These are phyloP conservation scores for Casuarina glauca DNA, from an alignment of 306 rosid genomes.

Conservation along the genomic window DNA sequence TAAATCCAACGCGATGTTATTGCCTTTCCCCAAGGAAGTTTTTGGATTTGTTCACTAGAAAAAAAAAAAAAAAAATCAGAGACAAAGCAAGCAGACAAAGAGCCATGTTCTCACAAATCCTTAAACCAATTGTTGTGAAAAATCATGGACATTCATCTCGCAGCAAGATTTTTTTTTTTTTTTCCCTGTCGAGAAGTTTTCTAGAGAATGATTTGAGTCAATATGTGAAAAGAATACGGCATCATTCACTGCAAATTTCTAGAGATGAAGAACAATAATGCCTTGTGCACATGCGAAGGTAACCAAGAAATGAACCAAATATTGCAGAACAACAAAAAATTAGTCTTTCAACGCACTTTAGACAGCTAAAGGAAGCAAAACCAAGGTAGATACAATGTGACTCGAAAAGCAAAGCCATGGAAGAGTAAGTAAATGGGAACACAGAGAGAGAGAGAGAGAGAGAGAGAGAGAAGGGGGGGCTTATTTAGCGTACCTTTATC, in stretches of 20 bases:
- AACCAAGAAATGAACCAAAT: background rate
- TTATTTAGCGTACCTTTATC: conserved; percentile 55
- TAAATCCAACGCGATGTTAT: background rate
- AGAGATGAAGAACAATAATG: background rate
- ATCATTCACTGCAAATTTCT: too few relatives aligned
- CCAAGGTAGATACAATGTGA: background rate
- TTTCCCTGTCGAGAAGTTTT: too few relatives aligned
- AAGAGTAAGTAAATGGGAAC: conserved; percentile 29
- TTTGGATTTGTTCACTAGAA: too few relatives aligned
- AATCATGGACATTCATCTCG: background rate
- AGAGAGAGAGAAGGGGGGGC: background rate
- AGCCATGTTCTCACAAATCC: background rate
- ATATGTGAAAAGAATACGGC: too few relatives aligned
- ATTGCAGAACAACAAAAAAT: background rate
- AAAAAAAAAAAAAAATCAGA: background rate
- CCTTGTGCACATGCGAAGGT: background rate
- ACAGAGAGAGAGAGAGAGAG: conserved; percentile 21
- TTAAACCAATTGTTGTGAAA: background rate
- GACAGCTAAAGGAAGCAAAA: conserved; percentile 17
- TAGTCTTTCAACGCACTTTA: background rate
- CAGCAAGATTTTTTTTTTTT: too few relatives aligned
- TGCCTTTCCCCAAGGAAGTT: background rate
- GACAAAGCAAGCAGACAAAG: background rate
- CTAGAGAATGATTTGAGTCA: too few relatives aligned
- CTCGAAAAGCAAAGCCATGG: conserved; percentile 21